These are phyloP conservation scores for Chrysoporthe austroafricana DNA, from an alignment of 2,329 filamentous ascomycete species.

Conservation along the genomic window DNA sequence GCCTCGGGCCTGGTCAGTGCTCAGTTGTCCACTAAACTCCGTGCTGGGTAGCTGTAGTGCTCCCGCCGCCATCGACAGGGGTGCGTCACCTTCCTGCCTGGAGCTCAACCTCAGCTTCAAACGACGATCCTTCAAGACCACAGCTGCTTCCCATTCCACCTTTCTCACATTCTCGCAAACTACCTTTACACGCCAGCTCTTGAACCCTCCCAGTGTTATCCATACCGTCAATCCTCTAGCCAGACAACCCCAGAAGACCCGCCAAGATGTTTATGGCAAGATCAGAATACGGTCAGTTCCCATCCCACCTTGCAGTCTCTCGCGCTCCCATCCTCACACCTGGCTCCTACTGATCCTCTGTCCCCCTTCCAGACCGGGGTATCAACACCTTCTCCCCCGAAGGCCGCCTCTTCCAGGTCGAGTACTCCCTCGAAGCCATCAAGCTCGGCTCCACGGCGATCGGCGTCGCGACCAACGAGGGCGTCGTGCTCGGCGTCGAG, in stretches of 20 bases:
- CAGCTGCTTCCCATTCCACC: conserved; percentile 1
- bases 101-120: conserved; percentile 23
- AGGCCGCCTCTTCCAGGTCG: conserved; percentile 99
- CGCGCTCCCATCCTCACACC: conserved; percentile 31
- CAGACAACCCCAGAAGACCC: conserved; percentile 40
- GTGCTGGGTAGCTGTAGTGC: background rate
- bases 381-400: conserved; percentile 99
- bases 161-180: background rate
- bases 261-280: conserved; percentile 98
- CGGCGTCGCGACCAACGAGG: conserved; percentile 92
- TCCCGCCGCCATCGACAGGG: conserved; percentile 14
- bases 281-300: conserved; percentile 93
- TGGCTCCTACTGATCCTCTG: conserved; percentile 39
- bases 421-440: conserved; percentile 99
- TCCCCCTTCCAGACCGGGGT: conserved; percentile 74
- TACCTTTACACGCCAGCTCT: conserved; percentile 8
- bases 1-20: conserved; percentile 9
- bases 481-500: conserved; percentile 95
- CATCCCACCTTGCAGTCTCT: conserved; percentile 24
- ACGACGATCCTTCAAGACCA: background rate
- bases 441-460: conserved; percentile 99
- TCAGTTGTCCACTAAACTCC: background rate
- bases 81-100: conserved; percentile 34
- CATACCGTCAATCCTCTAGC: background rate
- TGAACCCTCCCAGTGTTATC: background rate